phyloP scores from a whole-genome alignment of 2,329 filamentous ascomycete species.

The Phialophora expanda region DNA sequence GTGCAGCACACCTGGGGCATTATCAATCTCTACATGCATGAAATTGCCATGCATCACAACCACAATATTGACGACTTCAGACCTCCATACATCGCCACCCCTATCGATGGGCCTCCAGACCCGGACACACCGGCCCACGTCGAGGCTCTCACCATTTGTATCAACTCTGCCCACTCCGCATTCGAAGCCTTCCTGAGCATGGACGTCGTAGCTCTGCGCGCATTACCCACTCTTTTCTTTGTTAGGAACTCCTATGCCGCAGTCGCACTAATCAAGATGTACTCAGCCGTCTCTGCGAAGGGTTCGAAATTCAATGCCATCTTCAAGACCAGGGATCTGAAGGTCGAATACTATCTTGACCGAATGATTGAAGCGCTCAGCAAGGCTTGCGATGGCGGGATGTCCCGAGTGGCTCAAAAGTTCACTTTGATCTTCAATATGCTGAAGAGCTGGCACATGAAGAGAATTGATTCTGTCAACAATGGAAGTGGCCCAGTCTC shows the following conservation, averaged over 20 bases:
- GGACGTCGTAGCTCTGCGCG: conserved; percentile 64
- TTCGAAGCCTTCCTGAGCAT: conserved; percentile 69
- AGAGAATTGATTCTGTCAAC: conserved; percentile 43
- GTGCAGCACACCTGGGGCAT: conserved; percentile 69
- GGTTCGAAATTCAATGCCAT: conserved; percentile 71
- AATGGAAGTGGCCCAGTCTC: conserved; percentile 28
- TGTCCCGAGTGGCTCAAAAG: conserved; percentile 69
- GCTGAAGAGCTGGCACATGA: conserved; percentile 70
- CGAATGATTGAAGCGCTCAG: conserved; percentile 71
- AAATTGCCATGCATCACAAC: conserved; percentile 72
- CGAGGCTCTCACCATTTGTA: conserved; percentile 69
- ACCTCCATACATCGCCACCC: conserved; percentile 47
- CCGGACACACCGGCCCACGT: conserved; percentile 64
- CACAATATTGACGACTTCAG: conserved; percentile 61
- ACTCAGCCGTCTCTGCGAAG: conserved; percentile 68
- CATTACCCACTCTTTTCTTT: conserved; percentile 71
- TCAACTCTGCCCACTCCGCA: conserved; percentile 69
- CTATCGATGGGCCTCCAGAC: conserved; percentile 40
- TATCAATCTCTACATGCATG: conserved; percentile 74
- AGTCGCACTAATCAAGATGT: conserved; percentile 75
- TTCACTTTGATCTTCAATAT: conserved; percentile 73
- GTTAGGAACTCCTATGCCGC: conserved; percentile 74
- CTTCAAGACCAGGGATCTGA: conserved; percentile 70
- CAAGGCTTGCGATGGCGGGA: conserved; percentile 65
- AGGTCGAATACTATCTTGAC: conserved; percentile 69